Base-by-base conservation (phyloP, 192 early-diverging fungal species). In the Geranomyces variabilis region DNA sequence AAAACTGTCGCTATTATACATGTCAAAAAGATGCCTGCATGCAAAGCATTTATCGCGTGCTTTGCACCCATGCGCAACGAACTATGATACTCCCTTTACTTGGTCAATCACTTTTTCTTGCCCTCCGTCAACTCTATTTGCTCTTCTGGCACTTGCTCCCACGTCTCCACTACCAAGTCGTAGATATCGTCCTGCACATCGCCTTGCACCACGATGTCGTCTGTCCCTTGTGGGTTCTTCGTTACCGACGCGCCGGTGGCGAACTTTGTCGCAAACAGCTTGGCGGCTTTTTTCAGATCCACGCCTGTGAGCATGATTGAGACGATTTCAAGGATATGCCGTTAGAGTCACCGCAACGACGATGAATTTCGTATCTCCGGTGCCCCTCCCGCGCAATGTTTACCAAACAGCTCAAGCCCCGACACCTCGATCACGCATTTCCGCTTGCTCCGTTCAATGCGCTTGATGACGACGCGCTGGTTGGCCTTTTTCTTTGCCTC, bases 151-250 rank as follows among this genome's bases (percentile, higher is more conserved):
- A 91, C 89, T 31, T 87, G 59, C 17, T 88, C 82, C 86, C 89
- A 94, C 34, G 87, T 89, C 78, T 88, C 66, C 6, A 58, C 64
- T 73, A 99, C 93, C 33, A 96, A 78, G 12, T 93, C 93, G 61
- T 84, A 83, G 49, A 99, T 87, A 72, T 98, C 96, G 58, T 98
- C 88, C 24, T 90, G 86, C 58, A 96, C 88, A 74, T 99, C 97
- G 68, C 97, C 97, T 75, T 98, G 96, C 8, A 99, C 92, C 28
- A 97, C 91, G 79, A 99, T 96, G 77, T 99, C 97, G 57, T 98
- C 96, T 56, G 75, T 80, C 71, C 95, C 95, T 77, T 92, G 89
- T 67, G 92, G 89, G 76, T 91, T 97, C 85, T 98, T 98, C 53
- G 92, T 84, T 4, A 86, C 82, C 14, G 93, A 94, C n/a, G 93